Percentiles rank a stretch among this genome's conserved stretches.
These are phyloP conservation scores for Pouteria glomerata DNA, from an alignment of 148 eudicot species.

Conservation along the genomic window DNA sequence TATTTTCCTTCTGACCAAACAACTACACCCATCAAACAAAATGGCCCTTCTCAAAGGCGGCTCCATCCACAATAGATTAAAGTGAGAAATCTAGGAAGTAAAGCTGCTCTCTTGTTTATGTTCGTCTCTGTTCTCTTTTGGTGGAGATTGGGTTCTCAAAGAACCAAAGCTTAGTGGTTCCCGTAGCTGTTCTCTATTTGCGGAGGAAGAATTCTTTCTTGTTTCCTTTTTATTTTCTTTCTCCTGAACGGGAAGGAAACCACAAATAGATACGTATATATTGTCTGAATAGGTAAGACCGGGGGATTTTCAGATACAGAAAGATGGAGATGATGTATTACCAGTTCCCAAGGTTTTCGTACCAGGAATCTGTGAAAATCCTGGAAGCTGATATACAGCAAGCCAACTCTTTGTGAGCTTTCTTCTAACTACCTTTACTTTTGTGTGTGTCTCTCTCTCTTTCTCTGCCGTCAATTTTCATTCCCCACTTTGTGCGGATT, in stretches of 20 bases:
- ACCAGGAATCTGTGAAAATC: constrained; percentile 57
- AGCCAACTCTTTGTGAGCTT: constrained; percentile 74
- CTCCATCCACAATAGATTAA: background rate
- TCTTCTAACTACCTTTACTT: background rate
- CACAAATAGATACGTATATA: background rate
- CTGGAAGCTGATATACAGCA: constrained; percentile 83
- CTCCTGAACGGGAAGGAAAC: too few species aligned
- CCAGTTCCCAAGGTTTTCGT: constrained; percentile 55
- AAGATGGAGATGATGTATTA: constrained; percentile 68
- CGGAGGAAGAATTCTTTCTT: too few species aligned
- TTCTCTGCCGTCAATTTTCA: background rate
- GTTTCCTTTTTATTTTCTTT: too few species aligned
- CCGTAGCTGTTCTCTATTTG: too few species aligned
- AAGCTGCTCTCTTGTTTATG: background rate
- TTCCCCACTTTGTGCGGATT: background rate
- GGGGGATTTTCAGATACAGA: background rate
- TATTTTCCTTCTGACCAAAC: constrained; percentile 1
- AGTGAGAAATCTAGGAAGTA: background rate
- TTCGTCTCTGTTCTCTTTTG: background rate
- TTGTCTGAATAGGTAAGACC: background rate
- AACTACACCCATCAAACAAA: too few species aligned
- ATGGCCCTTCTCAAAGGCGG: background rate
- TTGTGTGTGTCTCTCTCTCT: background rate
- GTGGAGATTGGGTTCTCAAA: background rate
- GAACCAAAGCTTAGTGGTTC: background rate